phyloP scores from a whole-genome alignment of 257 asterid species.

The Vinca minor region DNA sequence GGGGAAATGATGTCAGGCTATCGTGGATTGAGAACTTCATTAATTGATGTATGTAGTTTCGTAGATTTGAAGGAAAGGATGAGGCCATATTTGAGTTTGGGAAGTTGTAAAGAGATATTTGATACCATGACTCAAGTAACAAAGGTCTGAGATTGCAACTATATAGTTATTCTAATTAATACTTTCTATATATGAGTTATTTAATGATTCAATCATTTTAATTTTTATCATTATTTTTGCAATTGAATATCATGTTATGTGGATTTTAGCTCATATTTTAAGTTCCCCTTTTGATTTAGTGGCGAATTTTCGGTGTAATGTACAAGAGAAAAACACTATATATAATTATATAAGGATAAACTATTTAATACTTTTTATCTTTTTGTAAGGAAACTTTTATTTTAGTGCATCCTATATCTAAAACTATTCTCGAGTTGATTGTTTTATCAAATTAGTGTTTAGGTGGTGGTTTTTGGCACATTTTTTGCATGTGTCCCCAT shows the following conservation, averaged over 20 bases:
- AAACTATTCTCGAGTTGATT: too few species aligned
- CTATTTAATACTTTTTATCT: too few species aligned
- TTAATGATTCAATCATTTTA: not conserved
- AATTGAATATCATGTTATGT: not conserved
- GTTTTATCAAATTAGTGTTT: too few species aligned
- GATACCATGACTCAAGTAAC: constrained; percentile 69
- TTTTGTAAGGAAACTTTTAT: too few species aligned
- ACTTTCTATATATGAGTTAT: not conserved
- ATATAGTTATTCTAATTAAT: too few species aligned
- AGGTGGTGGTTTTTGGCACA: too few species aligned
- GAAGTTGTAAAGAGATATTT: constrained; percentile 56
- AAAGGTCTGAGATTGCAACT: constrained; percentile 42
- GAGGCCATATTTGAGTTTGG: constrained; percentile 68
- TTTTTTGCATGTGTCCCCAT: too few species aligned
- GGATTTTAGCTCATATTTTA: not conserved
- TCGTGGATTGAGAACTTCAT: constrained; percentile 47
- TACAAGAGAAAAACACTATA: too few species aligned
- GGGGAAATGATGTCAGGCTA: constrained; percentile 28
- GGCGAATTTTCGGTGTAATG: too few species aligned
- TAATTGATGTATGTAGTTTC: constrained; percentile 78
- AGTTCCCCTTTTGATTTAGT: too few species aligned
- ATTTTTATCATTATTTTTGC: not conserved
- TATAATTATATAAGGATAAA: too few species aligned
- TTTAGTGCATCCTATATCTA: too few species aligned
- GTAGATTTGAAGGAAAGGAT: constrained; percentile 86